Base-by-base conservation (phyloP, 1,284 basidiomycete species). In the Malassezia caprae region DNA sequence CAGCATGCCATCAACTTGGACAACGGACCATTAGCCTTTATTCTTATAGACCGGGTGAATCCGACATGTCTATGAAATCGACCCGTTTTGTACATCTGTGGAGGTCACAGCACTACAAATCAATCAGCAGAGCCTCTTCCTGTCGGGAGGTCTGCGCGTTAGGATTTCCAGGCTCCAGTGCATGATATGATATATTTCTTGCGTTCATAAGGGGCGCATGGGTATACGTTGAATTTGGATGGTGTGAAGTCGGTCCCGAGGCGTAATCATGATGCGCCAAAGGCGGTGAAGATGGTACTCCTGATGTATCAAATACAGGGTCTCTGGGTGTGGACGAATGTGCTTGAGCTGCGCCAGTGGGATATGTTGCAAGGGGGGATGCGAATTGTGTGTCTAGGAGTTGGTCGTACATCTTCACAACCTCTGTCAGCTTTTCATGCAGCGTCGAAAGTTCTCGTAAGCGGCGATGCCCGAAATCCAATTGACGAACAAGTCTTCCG, bases 351-450 rank as follows among this genome's bases (percentile, higher is more conserved):
- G 37, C 4, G 19, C 37, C 19, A 39, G 5, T 21, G 4, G 37
- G 11, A 21, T 39, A 39, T 10, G 21, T 28, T 6, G 48, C 17
- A 13, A 23, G 3, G 1, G 19, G 37, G 13, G 21, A 15, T 13
- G 7, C 40, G 60, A 90, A 78, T 65, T 94, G 90, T 51, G 88
- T 82, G 31, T 89, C 89, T 42, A 94, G 78, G 13, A 94, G 78
- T 50, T 84, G 81, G 66, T 94, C 90, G 73, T 94, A 96, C 2
- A 93, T 77, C 62, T 85, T 85, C 41, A 96, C 89, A 0, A 88
- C 89, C 74, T 93, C 83, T 0, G 88, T 87, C 2, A 96, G 79
- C 75, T 94, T 91, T 57, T 86, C 85, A 68, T 96, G 87, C 90
- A 96, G 94, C 48, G 91, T 88, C 8, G 83, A 79, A 17, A 96